phyloP scores from a whole-genome alignment of 129 eudicot species.

The Helichrysum umbraculigerum region DNA sequence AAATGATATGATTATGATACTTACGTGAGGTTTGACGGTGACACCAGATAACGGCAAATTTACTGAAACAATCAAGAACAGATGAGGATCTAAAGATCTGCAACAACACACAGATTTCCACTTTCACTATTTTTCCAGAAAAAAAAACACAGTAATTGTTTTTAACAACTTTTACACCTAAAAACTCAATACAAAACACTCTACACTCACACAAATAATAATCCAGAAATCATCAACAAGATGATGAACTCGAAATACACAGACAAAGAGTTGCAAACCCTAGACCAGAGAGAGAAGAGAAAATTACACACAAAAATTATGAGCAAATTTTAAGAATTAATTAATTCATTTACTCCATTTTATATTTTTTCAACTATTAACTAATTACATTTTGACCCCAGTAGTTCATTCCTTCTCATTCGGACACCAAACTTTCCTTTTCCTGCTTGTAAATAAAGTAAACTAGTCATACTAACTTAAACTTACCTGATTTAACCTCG shows the following conservation, averaged over 20 bases:
- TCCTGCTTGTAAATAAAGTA: not conserved
- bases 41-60: slow-evolving; percentile 28
- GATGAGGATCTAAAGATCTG: not conserved
- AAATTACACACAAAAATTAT: too few species aligned
- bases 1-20: slow-evolving; percentile 14
- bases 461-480: too few species aligned
- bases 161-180: not conserved
- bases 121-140: not conserved
- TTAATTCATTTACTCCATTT: too few species aligned
- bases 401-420: not conserved
- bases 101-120: not conserved
- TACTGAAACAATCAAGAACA: slow-evolving; percentile 23
- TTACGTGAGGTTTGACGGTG: slow-evolving; percentile 21
- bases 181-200: not conserved
- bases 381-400: not conserved
- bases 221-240: not conserved
- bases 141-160: too few species aligned
- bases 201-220: too few species aligned
- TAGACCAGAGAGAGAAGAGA: not conserved
- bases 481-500: too few species aligned
- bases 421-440: not conserved
- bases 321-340: too few species aligned
- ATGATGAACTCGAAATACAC: not conserved
- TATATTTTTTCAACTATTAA: not conserved
- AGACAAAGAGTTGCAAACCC: not conserved